Conservation (phyloP, 2,329 filamentous ascomycete genomes). For the Fusarium acutatum region DNA sequence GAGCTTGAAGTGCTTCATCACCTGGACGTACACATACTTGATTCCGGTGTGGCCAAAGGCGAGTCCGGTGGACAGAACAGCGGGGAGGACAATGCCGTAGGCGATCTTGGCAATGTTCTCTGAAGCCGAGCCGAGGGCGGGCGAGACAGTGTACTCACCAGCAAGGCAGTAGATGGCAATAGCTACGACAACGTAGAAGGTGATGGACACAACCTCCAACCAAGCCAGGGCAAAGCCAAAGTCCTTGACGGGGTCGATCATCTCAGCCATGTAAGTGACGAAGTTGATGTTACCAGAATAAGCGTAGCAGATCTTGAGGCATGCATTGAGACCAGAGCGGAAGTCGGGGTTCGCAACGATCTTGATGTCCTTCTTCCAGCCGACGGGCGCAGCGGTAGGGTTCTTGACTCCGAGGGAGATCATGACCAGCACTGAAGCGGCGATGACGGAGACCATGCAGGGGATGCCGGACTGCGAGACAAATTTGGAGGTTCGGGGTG, state of each 20-base stretch:
- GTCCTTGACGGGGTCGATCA: slow-evolving; percentile 46
- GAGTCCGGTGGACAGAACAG: slow-evolving; percentile 44
- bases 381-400: slow-evolving; percentile 40
- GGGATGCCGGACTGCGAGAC: slow-evolving; percentile 45
- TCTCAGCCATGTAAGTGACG: slow-evolving; percentile 49
- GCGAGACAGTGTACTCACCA: slow-evolving; percentile 41
- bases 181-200: slow-evolving; percentile 39
- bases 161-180: slow-evolving; percentile 42
- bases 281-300: slow-evolving; percentile 51
- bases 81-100: slow-evolving; percentile 45
- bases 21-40: slow-evolving; percentile 47
- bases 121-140: slow-evolving; percentile 39
- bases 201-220: slow-evolving; percentile 39
- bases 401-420: slow-evolving; percentile 46
- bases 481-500: slow-evolving; percentile 70
- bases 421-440: slow-evolving; percentile 50
- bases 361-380: slow-evolving; percentile 43
- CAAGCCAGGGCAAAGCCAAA: slow-evolving; percentile 41
- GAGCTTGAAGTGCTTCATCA: slow-evolving; percentile 46
- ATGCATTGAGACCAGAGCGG: slow-evolving; percentile 45
- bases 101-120: slow-evolving; percentile 39
- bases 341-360: slow-evolving; percentile 45
- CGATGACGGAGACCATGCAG: slow-evolving; percentile 47
- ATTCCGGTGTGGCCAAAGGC: slow-evolving; percentile 47
- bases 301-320: slow-evolving; percentile 48